Evolutionary conservation across 257 asterid genomes (phyloP).

Genomic region (Vinca minor): DNA sequence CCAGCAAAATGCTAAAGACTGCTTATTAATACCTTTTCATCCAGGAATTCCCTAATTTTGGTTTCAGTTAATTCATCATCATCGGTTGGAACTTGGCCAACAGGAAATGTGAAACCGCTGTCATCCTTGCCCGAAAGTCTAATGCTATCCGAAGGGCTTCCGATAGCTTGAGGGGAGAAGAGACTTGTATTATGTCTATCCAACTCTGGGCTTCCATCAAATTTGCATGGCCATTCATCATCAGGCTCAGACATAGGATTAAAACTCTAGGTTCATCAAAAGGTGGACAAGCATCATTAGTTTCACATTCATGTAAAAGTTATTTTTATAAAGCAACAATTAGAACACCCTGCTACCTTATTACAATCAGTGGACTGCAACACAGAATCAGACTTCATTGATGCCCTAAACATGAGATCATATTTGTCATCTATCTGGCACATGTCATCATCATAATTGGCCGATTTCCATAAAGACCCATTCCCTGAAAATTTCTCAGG

Average conservation of each 20-base stretch:
- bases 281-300: conserved; percentile 1
- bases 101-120: conserved; percentile 59
- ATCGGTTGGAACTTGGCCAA: conserved; percentile 49
- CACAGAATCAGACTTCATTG: conserved; percentile 39
- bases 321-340: conserved; percentile 8
- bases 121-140: conserved; percentile 39
- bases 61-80: conserved; percentile 86
- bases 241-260: conserved; percentile 87
- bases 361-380: conserved; percentile 46
- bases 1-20: neutral
- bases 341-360: conserved; percentile 47
- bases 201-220: conserved; percentile 65
- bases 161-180: conserved; percentile 33
- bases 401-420: conserved; percentile 52
- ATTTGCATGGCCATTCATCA: conserved; percentile 70
- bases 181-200: conserved; percentile 32
- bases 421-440: conserved; percentile 67
- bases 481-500: conserved; percentile 43
- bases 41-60: conserved; percentile 84
- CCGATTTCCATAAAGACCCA: conserved; percentile 58
- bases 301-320: conserved; percentile 1
- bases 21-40: conserved; percentile 59
- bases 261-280: conserved; percentile 50
- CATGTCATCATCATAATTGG: conserved; percentile 80
- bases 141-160: conserved; percentile 32